Evolutionary conservation across 2,329 filamentous ascomycete genomes (phyloP).

Genomic region (Sporothrix phasma): DNA sequence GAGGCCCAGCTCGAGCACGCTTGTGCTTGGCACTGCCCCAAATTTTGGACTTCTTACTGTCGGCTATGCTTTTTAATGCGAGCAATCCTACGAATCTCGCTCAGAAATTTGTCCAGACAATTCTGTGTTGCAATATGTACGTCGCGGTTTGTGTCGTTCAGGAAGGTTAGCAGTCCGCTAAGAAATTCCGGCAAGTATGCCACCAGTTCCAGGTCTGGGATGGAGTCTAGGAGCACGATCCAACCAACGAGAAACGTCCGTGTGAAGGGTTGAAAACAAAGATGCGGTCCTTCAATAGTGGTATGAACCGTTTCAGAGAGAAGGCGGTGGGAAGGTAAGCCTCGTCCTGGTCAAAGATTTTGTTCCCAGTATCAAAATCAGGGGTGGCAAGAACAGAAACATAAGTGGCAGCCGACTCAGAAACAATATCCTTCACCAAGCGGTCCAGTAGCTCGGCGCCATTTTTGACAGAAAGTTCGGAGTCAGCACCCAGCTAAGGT

Average conservation of each 20-base stretch:
- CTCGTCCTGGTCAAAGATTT: slow-evolving; percentile 32
- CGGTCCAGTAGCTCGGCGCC: slow-evolving; percentile 91
- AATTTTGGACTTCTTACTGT: slow-evolving; percentile 60
- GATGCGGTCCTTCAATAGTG: slow-evolving; percentile 85
- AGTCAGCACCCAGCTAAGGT: slow-evolving; percentile 71
- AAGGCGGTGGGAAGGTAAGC: slow-evolving; percentile 69
- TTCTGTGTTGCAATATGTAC: slow-evolving; percentile 90
- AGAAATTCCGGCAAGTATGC: slow-evolving; percentile 87
- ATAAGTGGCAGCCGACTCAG: slow-evolving; percentile 89
- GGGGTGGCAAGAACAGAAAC: slow-evolving; percentile 69
- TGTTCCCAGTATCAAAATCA: slow-evolving; percentile 34
- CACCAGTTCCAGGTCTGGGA: slow-evolving; percentile 91
- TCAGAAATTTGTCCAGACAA: slow-evolving; percentile 79
- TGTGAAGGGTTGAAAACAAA: slow-evolving; percentile 88
- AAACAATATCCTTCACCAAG: slow-evolving; percentile 90
- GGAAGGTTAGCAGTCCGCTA: slow-evolving; percentile 77
- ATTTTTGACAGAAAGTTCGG: slow-evolving; percentile 95
- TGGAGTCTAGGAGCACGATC: slow-evolving; percentile 90
- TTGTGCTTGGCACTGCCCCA: slow-evolving; percentile 56
- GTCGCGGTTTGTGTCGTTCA: slow-evolving; percentile 83
- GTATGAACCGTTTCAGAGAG: slow-evolving; percentile 82
- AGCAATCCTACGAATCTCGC: slow-evolving; percentile 89
- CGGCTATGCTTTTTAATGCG: slow-evolving; percentile 83
- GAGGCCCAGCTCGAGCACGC: slow-evolving; percentile 47
- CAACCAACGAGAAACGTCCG: slow-evolving; percentile 91